phyloP scores from a whole-genome alignment of 2,329 filamentous ascomycete genomes.

The Colletotrichum orbiculare region DNA sequence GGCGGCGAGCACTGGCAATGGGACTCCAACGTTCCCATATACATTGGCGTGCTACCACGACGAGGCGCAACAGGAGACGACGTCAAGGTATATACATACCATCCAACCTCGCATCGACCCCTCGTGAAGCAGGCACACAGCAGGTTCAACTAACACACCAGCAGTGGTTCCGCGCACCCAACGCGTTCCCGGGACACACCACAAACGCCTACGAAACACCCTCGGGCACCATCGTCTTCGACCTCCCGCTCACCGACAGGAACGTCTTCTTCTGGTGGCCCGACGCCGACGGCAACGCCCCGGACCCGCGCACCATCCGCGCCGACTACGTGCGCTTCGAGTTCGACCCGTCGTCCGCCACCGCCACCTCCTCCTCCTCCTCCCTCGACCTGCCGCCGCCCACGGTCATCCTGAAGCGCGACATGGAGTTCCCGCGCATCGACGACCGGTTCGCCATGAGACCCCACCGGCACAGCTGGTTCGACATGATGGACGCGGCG shows the following conservation, averaged over 20 bases:
- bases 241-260: constrained; percentile 49
- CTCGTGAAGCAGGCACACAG: too few species aligned
- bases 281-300: constrained; percentile 48
- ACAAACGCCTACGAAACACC: constrained; percentile 50
- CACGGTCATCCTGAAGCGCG: constrained; percentile 17
- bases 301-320: constrained; percentile 43
- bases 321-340: constrained; percentile 38
- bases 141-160: background rate
- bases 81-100: constrained; percentile 9
- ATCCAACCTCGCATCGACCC: accelerated
- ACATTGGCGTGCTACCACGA: constrained; percentile 24
- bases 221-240: constrained; percentile 46
- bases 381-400: constrained; percentile 25
- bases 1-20: constrained; percentile 55
- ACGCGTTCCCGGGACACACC: constrained; percentile 49
- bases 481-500: constrained; percentile 30
- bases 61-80: constrained; percentile 26
- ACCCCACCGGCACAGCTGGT: constrained; percentile 26
- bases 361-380: background rate
- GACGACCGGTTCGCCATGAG: constrained; percentile 17
- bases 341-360: constrained; percentile 17
- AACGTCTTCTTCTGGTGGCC: constrained; percentile 58
- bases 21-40: constrained; percentile 38
- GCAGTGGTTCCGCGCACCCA: constrained; percentile 51
- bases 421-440: constrained; percentile 33